phyloP scores from a whole-genome alignment of 805 yeast genomes.

The Hanseniaspora jakobsenii region DNA sequence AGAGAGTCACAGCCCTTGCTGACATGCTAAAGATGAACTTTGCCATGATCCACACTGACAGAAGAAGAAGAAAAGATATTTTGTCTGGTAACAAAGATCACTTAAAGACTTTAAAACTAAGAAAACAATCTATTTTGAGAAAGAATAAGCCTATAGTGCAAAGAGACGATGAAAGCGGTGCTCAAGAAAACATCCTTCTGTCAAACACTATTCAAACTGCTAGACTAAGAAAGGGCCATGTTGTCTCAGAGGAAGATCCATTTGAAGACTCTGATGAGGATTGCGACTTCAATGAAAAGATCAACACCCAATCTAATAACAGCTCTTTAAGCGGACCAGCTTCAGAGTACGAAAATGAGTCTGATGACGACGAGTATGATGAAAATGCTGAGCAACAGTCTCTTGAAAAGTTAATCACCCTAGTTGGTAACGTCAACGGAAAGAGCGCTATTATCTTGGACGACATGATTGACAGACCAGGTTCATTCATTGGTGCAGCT shows the following conservation, averaged over 20 bases:
- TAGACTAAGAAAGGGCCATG: conserved; percentile 91
- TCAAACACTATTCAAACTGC: conserved; percentile 87
- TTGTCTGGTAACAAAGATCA: conserved; percentile 33
- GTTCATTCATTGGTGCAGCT: conserved; percentile 91
- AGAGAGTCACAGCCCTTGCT: conserved; percentile 95
- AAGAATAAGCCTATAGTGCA: conserved; percentile 34
- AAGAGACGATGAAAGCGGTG: conserved; percentile 38
- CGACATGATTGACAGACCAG: conserved; percentile 94
- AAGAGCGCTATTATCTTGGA: conserved; percentile 89
- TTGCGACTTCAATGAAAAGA: conserved; percentile 17
- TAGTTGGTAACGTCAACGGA: conserved; percentile 89
- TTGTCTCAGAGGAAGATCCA: conserved; percentile 60
- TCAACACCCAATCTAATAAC: conserved; percentile 25
- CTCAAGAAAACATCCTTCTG: conserved; percentile 54
- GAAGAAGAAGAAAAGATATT: conserved; percentile 73
- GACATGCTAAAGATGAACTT: conserved; percentile 89
- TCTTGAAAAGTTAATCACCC: conserved; percentile 76
- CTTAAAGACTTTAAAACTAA: conserved; percentile 28
- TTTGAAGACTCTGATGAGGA: conserved; percentile 26
- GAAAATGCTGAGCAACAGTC: conserved; percentile 35
- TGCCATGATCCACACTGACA: conserved; percentile 98
- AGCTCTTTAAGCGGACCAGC: conserved; percentile 21
- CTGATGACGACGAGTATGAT: conserved; percentile 80
- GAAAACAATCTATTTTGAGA: conserved; percentile 40
- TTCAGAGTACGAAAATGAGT: conserved; percentile 37